Percentiles rank a stretch among this genome's conserved stretches.
Evolutionary conservation across 1,284 basidiomycete species (phyloP).

Genomic region (Schizophyllum amplum): DNA sequence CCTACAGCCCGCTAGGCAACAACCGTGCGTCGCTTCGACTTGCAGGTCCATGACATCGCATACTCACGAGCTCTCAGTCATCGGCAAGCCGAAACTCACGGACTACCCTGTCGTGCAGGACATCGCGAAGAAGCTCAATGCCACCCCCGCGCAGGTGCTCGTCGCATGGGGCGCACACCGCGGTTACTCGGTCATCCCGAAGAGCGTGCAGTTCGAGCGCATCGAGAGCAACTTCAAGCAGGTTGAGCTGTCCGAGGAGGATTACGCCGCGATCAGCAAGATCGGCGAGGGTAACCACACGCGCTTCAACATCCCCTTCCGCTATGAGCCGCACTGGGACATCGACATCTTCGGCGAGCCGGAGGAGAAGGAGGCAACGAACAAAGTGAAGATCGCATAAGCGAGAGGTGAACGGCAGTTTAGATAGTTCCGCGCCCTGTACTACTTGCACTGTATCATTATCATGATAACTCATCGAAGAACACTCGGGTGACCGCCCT

Average conservation of each 20-base stretch:
- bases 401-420: neutral
- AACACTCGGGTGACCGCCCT: too few species aligned
- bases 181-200: slow-evolving; percentile 67
- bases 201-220: slow-evolving; percentile 54
- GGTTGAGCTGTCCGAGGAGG: slow-evolving; percentile 51
- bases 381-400: slow-evolving; percentile 34
- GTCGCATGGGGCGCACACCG: slow-evolving; percentile 62
- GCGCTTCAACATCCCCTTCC: slow-evolving; percentile 58
- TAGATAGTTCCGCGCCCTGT: neutral
- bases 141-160: slow-evolving; percentile 61
- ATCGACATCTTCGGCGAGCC: slow-evolving; percentile 61
- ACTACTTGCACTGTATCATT: neutral
- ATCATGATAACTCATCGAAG: neutral
- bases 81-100: slow-evolving; percentile 50
- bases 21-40: slow-evolving; percentile 36
- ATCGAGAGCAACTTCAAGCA: slow-evolving; percentile 69
- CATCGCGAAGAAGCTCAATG: slow-evolving; percentile 48
- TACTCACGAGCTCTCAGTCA: slow-evolving; percentile 27
- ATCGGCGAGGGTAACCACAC: slow-evolving; percentile 46
- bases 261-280: slow-evolving; percentile 48
- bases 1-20: slow-evolving; percentile 83
- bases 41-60: neutral
- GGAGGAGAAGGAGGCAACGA: slow-evolving; percentile 43
- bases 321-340: slow-evolving; percentile 57
- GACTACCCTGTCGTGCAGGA: slow-evolving; percentile 56